Evolutionary conservation across 169 alveolate genomes (phyloP).

Genomic region (Cryptosporidium meleagridis): DNA sequence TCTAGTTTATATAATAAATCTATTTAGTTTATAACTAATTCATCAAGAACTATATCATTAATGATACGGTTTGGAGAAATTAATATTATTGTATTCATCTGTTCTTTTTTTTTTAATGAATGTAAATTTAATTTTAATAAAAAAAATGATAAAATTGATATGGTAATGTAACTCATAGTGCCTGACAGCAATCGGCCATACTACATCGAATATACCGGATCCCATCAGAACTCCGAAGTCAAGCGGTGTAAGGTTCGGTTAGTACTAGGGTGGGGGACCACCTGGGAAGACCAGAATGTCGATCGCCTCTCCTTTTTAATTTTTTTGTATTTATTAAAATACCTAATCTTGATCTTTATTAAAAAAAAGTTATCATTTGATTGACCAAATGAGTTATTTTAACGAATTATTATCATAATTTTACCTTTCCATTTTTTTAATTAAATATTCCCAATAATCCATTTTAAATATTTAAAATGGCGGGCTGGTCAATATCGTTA

Average conservation of each 20-base stretch:
- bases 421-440: too few species aligned
- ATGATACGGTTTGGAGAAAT: not conserved
- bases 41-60: not conserved
- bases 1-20: not conserved
- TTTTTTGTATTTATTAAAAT: too few species aligned
- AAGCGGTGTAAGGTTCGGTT: conserved; percentile 89
- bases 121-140: too few species aligned
- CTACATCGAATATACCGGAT: conserved; percentile 90
- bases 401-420: too few species aligned
- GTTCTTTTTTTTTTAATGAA: too few species aligned
- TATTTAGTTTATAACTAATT: not conserved
- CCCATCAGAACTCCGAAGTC: conserved; percentile 93
- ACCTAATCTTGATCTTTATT: not conserved
- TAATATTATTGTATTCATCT: too few species aligned
- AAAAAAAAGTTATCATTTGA: too few species aligned
- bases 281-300: conserved; percentile 88
- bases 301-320: conserved; percentile 79
- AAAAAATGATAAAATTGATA: not conserved
- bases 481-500: too few species aligned
- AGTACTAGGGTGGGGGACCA: conserved; percentile 92
- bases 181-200: conserved; percentile 85
- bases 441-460: too few species aligned
- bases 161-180: not conserved
- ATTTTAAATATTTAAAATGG: too few species aligned
- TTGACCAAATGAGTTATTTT: too few species aligned